Base-by-base conservation (phyloP, 1,139 yeast genomes). In the Kluyveromyces sp. region DNA sequence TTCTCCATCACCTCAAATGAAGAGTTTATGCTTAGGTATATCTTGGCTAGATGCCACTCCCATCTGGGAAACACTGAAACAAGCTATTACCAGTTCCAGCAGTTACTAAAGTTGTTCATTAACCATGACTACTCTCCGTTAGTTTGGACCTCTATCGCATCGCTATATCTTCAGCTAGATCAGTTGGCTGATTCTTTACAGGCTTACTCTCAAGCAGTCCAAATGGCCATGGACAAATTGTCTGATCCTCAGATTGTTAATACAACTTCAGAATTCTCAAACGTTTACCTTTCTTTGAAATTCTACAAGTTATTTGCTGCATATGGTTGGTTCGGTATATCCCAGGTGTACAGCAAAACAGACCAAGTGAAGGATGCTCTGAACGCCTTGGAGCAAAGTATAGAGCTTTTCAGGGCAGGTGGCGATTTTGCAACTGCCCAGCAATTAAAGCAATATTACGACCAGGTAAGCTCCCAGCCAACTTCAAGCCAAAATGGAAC, bases 101-200 rank as follows among this genome's bases (percentile, higher is more conserved):
- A 72, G 37, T 81, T 85, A 2, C 64, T 81, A 45, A 70, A 75
- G 50, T 67, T 78, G 7, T 41, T 41, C 38, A 41, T 34, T 41
- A 79, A 81, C 0, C 74, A 80, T 25, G 43, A 41, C 25, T 67
- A 69, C 34, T 72, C 75, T 10, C 79, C 85, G 21, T 67, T 78
- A 45, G 76, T 83, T 6, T 81, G 87, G 88, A 63, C 81, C 37
- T 79, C 83, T 0, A 79, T 81, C 27, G 88, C 86, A 1, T 72
- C 77, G 29, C 65, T 81, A 43, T 81, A 81, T 57, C 63, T 81
- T 48, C 74, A 74, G 51, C 66, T 79, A 55, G 75, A 76, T 45
- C 87, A 81, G 60, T 62, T 81, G 29, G 76, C 81, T 3, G 87
- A 81, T 56, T 81, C 87, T 0, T 65, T 81, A 44, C 80, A 83